Evolutionary conservation across 2,329 filamentous ascomycete species (phyloP).

Genomic region (Pseudomassariella vexata): DNA sequence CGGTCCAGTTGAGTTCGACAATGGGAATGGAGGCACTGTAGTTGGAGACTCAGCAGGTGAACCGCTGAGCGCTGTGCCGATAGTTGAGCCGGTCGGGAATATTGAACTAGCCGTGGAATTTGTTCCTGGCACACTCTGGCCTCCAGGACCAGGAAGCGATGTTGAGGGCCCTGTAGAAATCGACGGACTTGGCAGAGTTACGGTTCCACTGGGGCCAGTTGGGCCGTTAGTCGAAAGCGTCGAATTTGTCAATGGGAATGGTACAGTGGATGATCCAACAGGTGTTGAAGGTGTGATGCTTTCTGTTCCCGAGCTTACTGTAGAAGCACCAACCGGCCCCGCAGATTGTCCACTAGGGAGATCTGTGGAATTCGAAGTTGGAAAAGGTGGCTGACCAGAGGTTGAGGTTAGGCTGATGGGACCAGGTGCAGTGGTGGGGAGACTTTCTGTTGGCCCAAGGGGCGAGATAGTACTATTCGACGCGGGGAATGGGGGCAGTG

Average conservation of each 20-base stretch:
- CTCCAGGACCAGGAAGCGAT: not conserved
- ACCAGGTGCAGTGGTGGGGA: not conserved
- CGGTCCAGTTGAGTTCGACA: slow-evolving; percentile 10
- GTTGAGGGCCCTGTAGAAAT: not conserved
- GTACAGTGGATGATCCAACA: not conserved
- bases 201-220: slow-evolving; percentile 5
- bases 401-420: slow-evolving; percentile 1
- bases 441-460: slow-evolving; percentile 5
- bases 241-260: slow-evolving; percentile 11
- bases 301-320: not conserved
- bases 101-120: not conserved
- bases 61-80: slow-evolving; percentile 4
- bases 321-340: not conserved
- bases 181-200: not conserved
- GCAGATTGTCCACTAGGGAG: not conserved
- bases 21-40: slow-evolving; percentile 9
- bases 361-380: not conserved
- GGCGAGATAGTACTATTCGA: slow-evolving; percentile 13
- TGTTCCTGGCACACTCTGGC: not conserved
- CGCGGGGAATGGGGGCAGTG: slow-evolving; percentile 12
- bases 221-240: slow-evolving; percentile 8
- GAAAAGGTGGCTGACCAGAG: not conserved
- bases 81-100: slow-evolving; percentile 2
- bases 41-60: slow-evolving; percentile 2
- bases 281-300: not conserved